These are phyloP conservation scores for Plasmodium fragile DNA, from an alignment of 169 alveolate species.

Conservation along the genomic window DNA sequence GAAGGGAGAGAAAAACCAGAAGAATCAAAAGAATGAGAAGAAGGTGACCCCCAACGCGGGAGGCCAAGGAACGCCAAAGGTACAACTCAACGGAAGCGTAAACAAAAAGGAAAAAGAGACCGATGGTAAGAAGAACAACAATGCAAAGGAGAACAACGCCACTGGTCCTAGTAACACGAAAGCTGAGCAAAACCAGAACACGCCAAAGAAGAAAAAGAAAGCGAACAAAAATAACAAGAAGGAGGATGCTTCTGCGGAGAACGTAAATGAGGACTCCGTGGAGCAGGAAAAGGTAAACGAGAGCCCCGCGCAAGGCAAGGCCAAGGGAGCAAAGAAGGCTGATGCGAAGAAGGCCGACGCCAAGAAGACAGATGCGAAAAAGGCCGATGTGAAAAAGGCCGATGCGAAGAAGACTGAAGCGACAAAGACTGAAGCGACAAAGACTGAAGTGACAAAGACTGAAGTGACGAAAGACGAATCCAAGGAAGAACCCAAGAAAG, in stretches of 20 bases:
- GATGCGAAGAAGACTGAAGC: neutral
- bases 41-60: neutral
- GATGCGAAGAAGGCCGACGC: neutral
- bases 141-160: conserved; percentile 10
- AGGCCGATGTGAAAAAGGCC: neutral
- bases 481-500: conserved; percentile 29
- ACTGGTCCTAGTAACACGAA: neutral
- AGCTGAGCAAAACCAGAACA: neutral
- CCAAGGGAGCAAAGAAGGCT: neutral
- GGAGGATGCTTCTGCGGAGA: neutral
- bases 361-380: neutral
- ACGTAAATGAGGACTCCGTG: neutral
- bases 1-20: neutral
- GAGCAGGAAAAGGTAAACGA: conserved; percentile 4
- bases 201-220: conserved; percentile 9
- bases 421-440: neutral
- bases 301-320: neutral
- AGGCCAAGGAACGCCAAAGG: conserved; percentile 5
- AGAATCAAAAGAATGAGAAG: neutral
- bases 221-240: conserved; percentile 24
- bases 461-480: neutral
- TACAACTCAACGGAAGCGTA: conserved; percentile 25
- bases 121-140: conserved; percentile 25
- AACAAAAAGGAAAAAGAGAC: conserved; percentile 16
- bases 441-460: neutral